These are phyloP conservation scores for Ceratocystis lukuohia DNA, from an alignment of 2,329 filamentous ascomycete species.

Conservation along the genomic window DNA sequence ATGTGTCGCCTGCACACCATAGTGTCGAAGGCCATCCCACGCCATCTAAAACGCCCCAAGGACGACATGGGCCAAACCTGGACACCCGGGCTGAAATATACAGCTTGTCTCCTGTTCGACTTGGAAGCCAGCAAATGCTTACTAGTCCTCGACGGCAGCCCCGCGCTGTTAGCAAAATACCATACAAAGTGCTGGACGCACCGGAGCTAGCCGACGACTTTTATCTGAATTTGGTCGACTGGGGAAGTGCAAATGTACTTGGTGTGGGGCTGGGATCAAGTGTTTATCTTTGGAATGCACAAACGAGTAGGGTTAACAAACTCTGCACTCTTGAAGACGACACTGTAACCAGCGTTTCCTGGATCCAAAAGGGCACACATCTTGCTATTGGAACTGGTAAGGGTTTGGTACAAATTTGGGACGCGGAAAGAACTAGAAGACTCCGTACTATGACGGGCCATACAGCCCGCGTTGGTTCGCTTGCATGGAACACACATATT, in stretches of 20 bases:
- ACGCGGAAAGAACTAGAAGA: slow-evolving; percentile 73
- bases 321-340: slow-evolving; percentile 87
- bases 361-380: slow-evolving; percentile 96
- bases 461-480: slow-evolving; percentile 77
- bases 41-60: slow-evolving; percentile 78
- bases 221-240: slow-evolving; percentile 93
- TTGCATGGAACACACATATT: slow-evolving; percentile 98
- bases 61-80: slow-evolving; percentile 73
- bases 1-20: slow-evolving; percentile 63
- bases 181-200: slow-evolving; percentile 93
- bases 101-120: slow-evolving; percentile 84
- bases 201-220: slow-evolving; percentile 95
- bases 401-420: slow-evolving; percentile 94
- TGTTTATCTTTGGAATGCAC: slow-evolving; percentile 97
- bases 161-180: slow-evolving; percentile 84
- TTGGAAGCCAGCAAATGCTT: slow-evolving; percentile 85
- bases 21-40: slow-evolving; percentile 70
- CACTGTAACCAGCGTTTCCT: slow-evolving; percentile 89
- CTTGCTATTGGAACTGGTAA: slow-evolving; percentile 90
- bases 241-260: slow-evolving; percentile 88
- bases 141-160: slow-evolving; percentile 81
- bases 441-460: slow-evolving; percentile 95
- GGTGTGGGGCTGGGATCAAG: slow-evolving; percentile 85
- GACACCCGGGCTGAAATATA: slow-evolving; percentile 89
- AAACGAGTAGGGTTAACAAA: slow-evolving; percentile 80